Evolutionary conservation across 208 protist species (phyloP), one percentile per base, ranked within the genome.

Genomic region (Willaertia magna): DNA sequence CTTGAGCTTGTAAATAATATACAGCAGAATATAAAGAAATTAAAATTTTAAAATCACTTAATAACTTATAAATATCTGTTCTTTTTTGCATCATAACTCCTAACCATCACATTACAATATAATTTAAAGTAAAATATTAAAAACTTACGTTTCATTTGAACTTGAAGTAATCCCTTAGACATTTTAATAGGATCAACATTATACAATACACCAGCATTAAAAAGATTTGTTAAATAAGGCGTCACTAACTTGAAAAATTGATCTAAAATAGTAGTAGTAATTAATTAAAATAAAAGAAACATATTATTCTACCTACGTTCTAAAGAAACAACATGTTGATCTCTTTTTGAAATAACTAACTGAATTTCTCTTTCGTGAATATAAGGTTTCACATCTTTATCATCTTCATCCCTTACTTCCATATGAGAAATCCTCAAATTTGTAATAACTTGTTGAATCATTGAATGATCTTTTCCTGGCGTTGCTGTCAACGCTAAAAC

Each of bases 401-500:
- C 85, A 7, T 89, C 40, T n/a, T 94, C 91, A 12, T 76, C 85
- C 44, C 92, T 74, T 26, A 93, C 34, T 42, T 94, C 92, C 18
- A 95, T 55, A 26, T 90, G 55, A 4, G 89, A 79, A 39, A 94
- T 94, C 9, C 89, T 79, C 30, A 94, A 85, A 84, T 92, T 93
- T 42, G 82, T 59, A 0, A 95, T 88, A 3, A 94, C 82, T 18
- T 88, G 42, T 47, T 87, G 85, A 16, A 89, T 52, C 0, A 4
- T 83, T 92, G 89, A 3, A 89, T 75, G 3, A 74, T 61, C 14
- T 85, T 26, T 48, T 11, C 93, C 93, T 7, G 93, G 93, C 39
- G 93, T 94, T 0, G 93, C 93, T 0, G 87, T 90, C 0, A 95
- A 82, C 6, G 85, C 93, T 0, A 95, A 12, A 1, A 95, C 82